A percentile compares a stretch with the other conserved stretches of the same genome.
Conservation (phyloP, 1,139 yeast species). For the Yamadazyma triangularis region DNA sequence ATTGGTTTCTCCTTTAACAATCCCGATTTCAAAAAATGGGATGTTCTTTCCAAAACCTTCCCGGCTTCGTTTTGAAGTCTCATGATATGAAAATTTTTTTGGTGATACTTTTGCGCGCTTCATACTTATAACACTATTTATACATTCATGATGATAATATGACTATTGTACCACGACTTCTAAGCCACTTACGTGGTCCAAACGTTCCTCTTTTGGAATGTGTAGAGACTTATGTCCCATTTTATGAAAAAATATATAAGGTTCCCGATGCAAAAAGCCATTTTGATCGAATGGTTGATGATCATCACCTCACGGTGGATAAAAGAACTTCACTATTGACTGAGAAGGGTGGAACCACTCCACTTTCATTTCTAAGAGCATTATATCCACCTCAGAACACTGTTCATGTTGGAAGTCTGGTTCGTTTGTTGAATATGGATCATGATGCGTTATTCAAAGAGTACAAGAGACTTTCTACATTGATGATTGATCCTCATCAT, state of each 20-base stretch:
- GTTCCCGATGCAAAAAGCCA: not conserved
- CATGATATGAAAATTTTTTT: too few relatives aligned
- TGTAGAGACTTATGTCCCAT: not conserved
- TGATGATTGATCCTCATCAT: constrained; percentile 20
- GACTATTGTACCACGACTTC: too few relatives aligned
- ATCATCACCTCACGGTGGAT: not conserved
- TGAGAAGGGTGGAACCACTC: constrained; percentile 2
- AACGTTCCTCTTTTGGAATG: not conserved
- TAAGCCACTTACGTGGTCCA: too few relatives aligned
- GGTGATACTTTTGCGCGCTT: too few relatives aligned
- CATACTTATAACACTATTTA: too few relatives aligned
- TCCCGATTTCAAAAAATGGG: constrained; percentile 65
- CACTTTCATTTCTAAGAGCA: constrained; percentile 1
- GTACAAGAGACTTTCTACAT: constrained; percentile 3
- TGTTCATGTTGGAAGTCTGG: too few relatives aligned
- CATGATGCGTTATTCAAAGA: constrained; percentile 3
- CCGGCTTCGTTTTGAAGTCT: constrained; percentile 66
- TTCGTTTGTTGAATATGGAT: constrained; percentile 1
- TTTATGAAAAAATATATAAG: not conserved
- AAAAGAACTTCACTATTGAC: not conserved
- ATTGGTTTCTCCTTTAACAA: constrained; percentile 67
- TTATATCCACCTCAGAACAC: too few relatives aligned
- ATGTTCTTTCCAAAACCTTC: constrained; percentile 70
- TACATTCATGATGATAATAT: too few relatives aligned
- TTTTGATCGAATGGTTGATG: not conserved